A percentile compares a stretch with the other conserved stretches of the same genome.
Evolutionary conservation across 2,329 filamentous ascomycete species (phyloP).

Genomic region (Intubia oerlemansii): DNA sequence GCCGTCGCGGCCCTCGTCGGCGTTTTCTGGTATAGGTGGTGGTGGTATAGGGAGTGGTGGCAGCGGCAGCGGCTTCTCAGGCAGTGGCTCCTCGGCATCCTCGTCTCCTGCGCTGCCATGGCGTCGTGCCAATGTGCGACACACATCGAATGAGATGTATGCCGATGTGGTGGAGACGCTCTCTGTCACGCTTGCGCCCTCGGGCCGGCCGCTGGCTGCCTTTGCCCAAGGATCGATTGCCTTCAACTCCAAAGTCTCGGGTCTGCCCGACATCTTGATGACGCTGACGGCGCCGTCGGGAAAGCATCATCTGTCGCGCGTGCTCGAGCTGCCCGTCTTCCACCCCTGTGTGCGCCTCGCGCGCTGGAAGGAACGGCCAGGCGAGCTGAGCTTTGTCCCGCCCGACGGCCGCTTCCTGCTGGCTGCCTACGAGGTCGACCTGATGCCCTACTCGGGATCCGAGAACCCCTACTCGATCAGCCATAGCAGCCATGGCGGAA

Average conservation of each 20-base stretch:
- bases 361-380: slow-evolving; percentile 74
- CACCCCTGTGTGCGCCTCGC: slow-evolving; percentile 84
- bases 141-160: slow-evolving; percentile 94
- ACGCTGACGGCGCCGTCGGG: slow-evolving; percentile 62
- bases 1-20: background rate
- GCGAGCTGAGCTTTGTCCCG: slow-evolving; percentile 86
- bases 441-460: slow-evolving; percentile 44
- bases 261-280: slow-evolving; percentile 74
- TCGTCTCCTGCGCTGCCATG: slow-evolving; percentile 60
- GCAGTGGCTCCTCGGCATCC: no score
- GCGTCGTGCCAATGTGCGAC: slow-evolving; percentile 77
- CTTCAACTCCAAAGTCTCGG: slow-evolving; percentile 88
- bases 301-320: slow-evolving; percentile 49
- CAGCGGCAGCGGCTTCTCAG: no score
- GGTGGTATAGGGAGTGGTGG: no score
- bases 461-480: slow-evolving; percentile 24
- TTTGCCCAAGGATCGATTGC: slow-evolving; percentile 83
- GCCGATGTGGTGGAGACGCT: slow-evolving; percentile 88
- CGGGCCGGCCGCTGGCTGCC: slow-evolving; percentile 67
- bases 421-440: slow-evolving; percentile 82
- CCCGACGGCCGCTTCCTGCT: slow-evolving; percentile 88
- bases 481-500: no score
- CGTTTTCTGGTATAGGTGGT: no score
- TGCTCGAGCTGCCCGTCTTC: slow-evolving; percentile 80
- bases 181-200: slow-evolving; percentile 72